Evolutionary conservation across 176 grass and related monocot genomes (phyloP), one percentile per base, ranked within the genome.

Genomic region (Triticum urartu): DNA sequence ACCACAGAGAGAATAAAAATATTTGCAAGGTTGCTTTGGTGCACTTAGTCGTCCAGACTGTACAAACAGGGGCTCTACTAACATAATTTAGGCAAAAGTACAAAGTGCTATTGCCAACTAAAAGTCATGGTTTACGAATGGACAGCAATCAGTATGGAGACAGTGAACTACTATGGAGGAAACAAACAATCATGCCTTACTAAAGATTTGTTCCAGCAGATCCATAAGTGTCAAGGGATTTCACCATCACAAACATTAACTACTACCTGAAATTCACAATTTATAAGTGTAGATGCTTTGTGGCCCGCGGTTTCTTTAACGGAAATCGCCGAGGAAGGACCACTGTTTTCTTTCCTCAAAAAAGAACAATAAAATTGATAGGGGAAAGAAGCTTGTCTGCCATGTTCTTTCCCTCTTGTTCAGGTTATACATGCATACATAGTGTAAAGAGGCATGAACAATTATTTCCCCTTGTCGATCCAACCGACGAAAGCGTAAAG

Each of bases 401-500:
- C 33, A 48, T 76, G 69, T 67, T 79, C n/a, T 18, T 75, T 25
- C 56, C 75, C 84, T 66, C 20, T 84, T 73, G 5, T 15, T 47
- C 9, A 75, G 75, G 60, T 80, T 76, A 67, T 35, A 7, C 6
- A 52, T 52, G 7, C 6, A 52, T 54, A 7, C 2, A 58, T 50
- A 26, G 74, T 67, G 26, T 36, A 87, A 56, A 65, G 38, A 84
- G 69, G 77, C 81, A 84, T 40, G 63, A 77, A 84, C 84, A 50
- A 72, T 72, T 24, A 45, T 24, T 28, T 61, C 50, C 8, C 61
- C 47, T 13, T n/a, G 58, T 11, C 76, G 79, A 87, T 61, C 81
- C 25, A 56, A 91, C 66, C 62, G 71, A 62, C 35, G 75, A 70
- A 70, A 76, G 61, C 48, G 77, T 88, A 88, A 91, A 88, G 77